Evolutionary conservation across 495 filamentous ascomycete genomes (phyloP).

Genomic region (Hyaloscypha finlandica): DNA sequence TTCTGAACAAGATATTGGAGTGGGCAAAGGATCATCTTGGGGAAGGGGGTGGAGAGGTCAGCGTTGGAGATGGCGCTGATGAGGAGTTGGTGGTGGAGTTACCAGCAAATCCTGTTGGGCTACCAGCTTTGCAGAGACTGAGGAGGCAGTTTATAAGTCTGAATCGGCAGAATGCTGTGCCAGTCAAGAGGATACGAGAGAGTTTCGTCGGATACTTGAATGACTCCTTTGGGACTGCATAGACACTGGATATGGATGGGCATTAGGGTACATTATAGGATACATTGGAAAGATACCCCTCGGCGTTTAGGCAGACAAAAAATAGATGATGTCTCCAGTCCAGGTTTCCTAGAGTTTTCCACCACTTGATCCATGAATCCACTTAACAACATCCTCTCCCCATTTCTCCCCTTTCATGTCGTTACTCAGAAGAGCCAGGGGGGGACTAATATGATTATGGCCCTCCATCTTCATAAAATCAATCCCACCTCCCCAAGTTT

Average conservation of each 20-base stretch:
- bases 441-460: slow-evolving; percentile 50
- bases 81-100: slow-evolving; percentile 52
- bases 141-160: slow-evolving; percentile 83
- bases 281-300: slow-evolving; percentile 14
- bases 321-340: not conserved
- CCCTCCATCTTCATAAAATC: slow-evolving; percentile 37
- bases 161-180: slow-evolving; percentile 61
- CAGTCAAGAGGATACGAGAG: slow-evolving; percentile 60
- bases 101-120: slow-evolving; percentile 59
- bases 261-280: not conserved
- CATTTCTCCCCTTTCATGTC: slow-evolving; percentile 44
- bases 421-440: slow-evolving; percentile 37
- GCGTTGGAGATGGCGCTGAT: slow-evolving; percentile 34
- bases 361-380: slow-evolving; percentile 19
- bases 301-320: slow-evolving; percentile 6
- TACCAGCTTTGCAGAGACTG: slow-evolving; percentile 81
- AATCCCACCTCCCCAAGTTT: slow-evolving; percentile 36
- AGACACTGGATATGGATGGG: slow-evolving; percentile 13
- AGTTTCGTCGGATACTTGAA: slow-evolving; percentile 78
- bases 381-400: slow-evolving; percentile 41
- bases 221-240: slow-evolving; percentile 53
- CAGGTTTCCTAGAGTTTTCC: not conserved
- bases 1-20: slow-evolving; percentile 72
- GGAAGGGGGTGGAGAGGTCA: slow-evolving; percentile 47
- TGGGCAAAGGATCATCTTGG: slow-evolving; percentile 69